A percentile compares a stretch with the other conserved stretches of the same genome.
Conservation (phyloP, 176 grass and related monocot species). For the Aechmea fasciata region DNA sequence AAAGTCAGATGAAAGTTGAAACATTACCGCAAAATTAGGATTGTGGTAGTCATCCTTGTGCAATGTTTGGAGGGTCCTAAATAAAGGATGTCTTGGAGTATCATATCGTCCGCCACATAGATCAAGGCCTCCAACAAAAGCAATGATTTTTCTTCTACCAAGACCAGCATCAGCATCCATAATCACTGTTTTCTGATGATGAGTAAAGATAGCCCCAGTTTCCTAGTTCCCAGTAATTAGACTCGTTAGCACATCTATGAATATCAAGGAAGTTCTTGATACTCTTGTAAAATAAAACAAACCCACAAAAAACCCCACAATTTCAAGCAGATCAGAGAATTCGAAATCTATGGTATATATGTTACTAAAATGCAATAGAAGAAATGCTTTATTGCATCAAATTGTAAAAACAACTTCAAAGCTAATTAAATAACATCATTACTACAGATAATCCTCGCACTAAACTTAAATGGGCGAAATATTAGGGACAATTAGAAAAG, state of each 20-base stretch:
- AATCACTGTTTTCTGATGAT: conserved; percentile 97
- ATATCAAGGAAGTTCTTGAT: neutral
- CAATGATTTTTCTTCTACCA: conserved; percentile 78
- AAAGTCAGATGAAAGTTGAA: neutral
- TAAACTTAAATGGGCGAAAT: too few relatives aligned
- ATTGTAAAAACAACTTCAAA: too few relatives aligned
- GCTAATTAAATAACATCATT: too few relatives aligned
- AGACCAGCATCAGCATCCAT: conserved; percentile 79
- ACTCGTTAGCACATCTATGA: neutral
- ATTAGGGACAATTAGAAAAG: too few relatives aligned
- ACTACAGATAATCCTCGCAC: too few relatives aligned
- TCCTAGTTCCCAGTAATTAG: conserved; percentile 41
- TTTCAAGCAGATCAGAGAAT: too few relatives aligned
- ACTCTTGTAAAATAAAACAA: too few relatives aligned
- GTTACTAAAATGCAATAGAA: too few relatives aligned
- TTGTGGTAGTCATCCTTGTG: conserved; percentile 97
- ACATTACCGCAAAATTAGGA: conserved; percentile 71
- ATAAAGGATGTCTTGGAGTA: conserved; percentile 72
- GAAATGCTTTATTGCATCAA: too few relatives aligned
- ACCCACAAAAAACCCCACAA: too few relatives aligned
- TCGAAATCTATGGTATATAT: too few relatives aligned
- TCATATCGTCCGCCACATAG: conserved; percentile 89
- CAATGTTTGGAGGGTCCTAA: conserved; percentile 57
- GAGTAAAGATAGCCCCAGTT: conserved; percentile 91
- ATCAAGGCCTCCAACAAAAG: conserved; percentile 96